Percentiles rank a stretch among this genome's conserved stretches.
Conservation (phyloP, 78 protist genomes). For the Speleostelium caveatum region DNA sequence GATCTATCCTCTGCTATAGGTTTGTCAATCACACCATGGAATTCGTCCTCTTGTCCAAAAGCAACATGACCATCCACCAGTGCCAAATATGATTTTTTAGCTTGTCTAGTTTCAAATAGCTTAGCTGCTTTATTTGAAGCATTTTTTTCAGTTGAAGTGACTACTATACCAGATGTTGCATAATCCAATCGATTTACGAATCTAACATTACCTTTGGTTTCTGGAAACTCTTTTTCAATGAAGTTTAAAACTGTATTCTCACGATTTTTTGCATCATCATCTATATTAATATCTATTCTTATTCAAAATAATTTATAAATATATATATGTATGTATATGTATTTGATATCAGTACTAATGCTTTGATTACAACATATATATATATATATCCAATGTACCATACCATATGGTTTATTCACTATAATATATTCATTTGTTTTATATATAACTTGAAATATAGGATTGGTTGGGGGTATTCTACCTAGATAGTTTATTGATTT, state of each 20-base stretch:
- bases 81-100: conserved; percentile 41
- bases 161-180: conserved; percentile 55
- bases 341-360: not conserved
- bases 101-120: conserved; percentile 20
- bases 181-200: conserved; percentile 66
- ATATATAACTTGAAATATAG: conserved; percentile 23
- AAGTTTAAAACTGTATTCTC: conserved; percentile 17
- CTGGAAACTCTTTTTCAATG: conserved; percentile 21
- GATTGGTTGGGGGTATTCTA: conserved; percentile 29
- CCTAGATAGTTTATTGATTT: conserved; percentile 21
- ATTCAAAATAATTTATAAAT: not conserved
- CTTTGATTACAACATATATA: not conserved
- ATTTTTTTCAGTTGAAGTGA: conserved; percentile 1
- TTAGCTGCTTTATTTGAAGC: conserved; percentile 19
- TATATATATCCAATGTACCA: not conserved
- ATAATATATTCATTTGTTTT: not conserved
- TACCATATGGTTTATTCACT: conserved; percentile 70
- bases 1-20: conserved; percentile 37
- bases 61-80: conserved; percentile 30
- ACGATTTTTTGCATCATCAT: conserved; percentile 36
- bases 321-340: too few relatives aligned
- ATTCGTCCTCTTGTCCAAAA: not conserved
- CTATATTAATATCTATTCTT: conserved; percentile 54
- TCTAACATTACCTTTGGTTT: not conserved
- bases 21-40: conserved; percentile 1